Conservation (phyloP, 257 asterid species). For the Prunella vulgaris region DNA sequence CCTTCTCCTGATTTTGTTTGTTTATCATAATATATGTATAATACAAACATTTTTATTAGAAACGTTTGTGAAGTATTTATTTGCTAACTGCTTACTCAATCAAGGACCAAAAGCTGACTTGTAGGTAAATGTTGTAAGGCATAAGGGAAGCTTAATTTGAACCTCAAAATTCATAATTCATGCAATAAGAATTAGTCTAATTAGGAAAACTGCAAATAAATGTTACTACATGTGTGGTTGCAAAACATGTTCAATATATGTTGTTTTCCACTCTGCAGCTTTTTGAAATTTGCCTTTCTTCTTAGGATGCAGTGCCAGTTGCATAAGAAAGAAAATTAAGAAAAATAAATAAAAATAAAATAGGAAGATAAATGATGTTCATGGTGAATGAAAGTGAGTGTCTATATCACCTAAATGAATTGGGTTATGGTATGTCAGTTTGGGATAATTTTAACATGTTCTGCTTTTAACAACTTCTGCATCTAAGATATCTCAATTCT, state of each 20-base stretch:
- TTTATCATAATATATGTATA: not conserved
- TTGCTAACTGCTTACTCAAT: not conserved
- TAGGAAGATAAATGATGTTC: not conserved
- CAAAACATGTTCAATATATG: too few relatives aligned
- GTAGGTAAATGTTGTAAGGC: too few relatives aligned
- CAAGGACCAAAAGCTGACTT: not conserved
- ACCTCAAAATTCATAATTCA: too few relatives aligned
- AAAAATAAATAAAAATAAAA: not conserved
- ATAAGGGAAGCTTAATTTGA: too few relatives aligned
- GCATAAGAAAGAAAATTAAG: not conserved
- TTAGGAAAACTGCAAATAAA: too few relatives aligned
- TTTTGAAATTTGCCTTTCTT: too few relatives aligned
- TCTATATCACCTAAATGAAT: not conserved
- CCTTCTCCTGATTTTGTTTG: not conserved
- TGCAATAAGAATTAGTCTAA: too few relatives aligned
- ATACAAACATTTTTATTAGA: not conserved
- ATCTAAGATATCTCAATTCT: conserved; percentile 9
- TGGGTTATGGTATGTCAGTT: not conserved
- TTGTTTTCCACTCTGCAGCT: too few relatives aligned
- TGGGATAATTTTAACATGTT: not conserved
- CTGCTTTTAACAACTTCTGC: not conserved
- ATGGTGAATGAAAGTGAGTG: conserved; percentile 8
- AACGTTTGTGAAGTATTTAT: not conserved
- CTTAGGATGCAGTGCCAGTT: conserved; percentile 1
- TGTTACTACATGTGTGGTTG: too few relatives aligned